Conservation (phyloP, 1,284 basidiomycete species). For the Chondrostereum purpureum region DNA sequence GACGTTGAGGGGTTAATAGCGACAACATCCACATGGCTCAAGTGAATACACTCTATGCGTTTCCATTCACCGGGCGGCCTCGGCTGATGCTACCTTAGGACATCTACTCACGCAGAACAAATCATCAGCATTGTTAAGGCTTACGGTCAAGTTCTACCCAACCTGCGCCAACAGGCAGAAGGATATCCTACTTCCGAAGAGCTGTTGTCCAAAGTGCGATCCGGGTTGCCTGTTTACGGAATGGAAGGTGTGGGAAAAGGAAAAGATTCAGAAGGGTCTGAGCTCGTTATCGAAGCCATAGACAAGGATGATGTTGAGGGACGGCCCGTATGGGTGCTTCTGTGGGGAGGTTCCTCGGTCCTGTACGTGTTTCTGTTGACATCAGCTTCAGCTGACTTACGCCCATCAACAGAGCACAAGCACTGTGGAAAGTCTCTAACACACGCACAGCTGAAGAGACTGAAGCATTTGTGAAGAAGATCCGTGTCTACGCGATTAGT, state of each 20-base stretch:
- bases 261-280: conserved; percentile 8
- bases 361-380: conserved; percentile 1
- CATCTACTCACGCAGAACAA: conserved; percentile 9
- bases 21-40: conserved; percentile 12
- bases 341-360: conserved; percentile 12
- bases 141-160: conserved; percentile 12
- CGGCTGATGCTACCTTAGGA: background rate
- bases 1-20: conserved; percentile 10
- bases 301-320: conserved; percentile 6
- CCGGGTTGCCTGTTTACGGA: conserved; percentile 12
- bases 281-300: conserved; percentile 6
- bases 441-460: conserved; percentile 8
- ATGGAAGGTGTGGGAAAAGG: conserved; percentile 10
- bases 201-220: conserved; percentile 7
- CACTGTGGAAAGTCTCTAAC: conserved; percentile 7
- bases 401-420: conserved; percentile 1
- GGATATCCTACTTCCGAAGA: conserved; percentile 10
- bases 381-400: background rate
- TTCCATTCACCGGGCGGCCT: background rate
- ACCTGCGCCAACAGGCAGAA: conserved; percentile 8
- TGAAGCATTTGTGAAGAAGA: conserved; percentile 8
- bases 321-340: conserved; percentile 7
- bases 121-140: conserved; percentile 8
- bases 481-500: conserved; percentile 12
- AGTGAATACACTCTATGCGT: background rate